Evolutionary conservation across 768 basidiomycete species (phyloP).

Genomic region (Lentinula boryana): DNA sequence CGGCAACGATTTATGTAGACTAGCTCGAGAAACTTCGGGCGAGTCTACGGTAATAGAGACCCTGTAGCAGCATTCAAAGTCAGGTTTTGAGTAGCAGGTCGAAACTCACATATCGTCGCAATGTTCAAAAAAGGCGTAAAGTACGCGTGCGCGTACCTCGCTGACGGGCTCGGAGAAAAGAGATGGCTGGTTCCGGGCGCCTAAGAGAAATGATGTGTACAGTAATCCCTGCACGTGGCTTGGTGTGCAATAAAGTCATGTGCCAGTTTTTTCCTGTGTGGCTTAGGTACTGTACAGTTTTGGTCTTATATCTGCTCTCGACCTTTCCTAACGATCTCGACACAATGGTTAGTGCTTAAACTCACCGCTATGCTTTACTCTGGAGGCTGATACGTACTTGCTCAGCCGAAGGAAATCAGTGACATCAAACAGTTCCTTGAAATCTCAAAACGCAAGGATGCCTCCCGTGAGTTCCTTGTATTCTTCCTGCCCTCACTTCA

Average conservation of each 20-base stretch:
- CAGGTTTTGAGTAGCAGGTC: background rate
- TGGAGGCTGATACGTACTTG: background rate
- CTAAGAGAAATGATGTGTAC: background rate
- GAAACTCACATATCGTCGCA: background rate
- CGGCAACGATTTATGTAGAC: conserved; percentile 61
- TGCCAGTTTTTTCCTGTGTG: background rate
- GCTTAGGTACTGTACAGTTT: background rate
- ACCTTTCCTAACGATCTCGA: background rate
- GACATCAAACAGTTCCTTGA: conserved; percentile 99
- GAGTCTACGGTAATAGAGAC: conserved; percentile 51
- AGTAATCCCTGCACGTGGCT: background rate
- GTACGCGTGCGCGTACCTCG: background rate
- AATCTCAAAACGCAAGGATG: conserved; percentile 96
- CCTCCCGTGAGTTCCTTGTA: conserved; percentile 68
- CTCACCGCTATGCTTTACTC: background rate
- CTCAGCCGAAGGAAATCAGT: conserved; percentile 91
- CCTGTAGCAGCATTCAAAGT: conserved; percentile 20
- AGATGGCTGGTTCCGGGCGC: background rate
- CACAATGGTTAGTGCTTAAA: conserved; percentile 1
- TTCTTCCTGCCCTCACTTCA: background rate
- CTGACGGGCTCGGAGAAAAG: background rate
- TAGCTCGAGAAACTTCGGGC: conserved; percentile 61
- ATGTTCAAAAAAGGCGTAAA: background rate
- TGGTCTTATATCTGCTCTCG: background rate
- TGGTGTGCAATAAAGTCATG: background rate